phyloP scores from a whole-genome alignment of 139 green algal genomes.

The Chlorella sp. region DNA sequence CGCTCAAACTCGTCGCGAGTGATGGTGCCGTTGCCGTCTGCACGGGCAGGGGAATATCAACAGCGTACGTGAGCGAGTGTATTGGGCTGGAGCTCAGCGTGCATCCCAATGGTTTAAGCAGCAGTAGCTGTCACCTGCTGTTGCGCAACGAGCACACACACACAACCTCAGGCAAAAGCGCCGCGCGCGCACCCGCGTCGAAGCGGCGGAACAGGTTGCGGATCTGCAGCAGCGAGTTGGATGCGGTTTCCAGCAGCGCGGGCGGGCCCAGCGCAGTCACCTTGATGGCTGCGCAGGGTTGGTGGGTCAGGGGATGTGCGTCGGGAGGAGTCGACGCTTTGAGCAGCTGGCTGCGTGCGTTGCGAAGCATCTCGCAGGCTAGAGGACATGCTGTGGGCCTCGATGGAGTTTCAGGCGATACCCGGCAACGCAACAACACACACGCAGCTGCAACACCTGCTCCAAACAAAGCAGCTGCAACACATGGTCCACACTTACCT shows the following conservation, averaged over 20 bases:
- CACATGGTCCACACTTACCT: slow-evolving; percentile 4
- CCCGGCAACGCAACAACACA: too few relatives aligned
- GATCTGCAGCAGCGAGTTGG: slow-evolving; percentile 57
- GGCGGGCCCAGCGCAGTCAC: slow-evolving; percentile 88
- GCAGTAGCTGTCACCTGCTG: too few relatives aligned
- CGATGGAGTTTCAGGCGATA: too few relatives aligned
- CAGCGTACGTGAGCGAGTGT: not conserved
- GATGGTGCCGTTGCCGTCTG: slow-evolving; percentile 55
- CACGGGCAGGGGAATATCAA: not conserved
- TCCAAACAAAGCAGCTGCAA: too few relatives aligned
- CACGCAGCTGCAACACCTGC: too few relatives aligned
- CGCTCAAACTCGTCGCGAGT: slow-evolving; percentile 54
- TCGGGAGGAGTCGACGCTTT: too few relatives aligned
- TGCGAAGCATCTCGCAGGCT: too few relatives aligned
- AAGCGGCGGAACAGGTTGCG: slow-evolving; percentile 71
- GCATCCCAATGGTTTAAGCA: not conserved
- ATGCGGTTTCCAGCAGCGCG: slow-evolving; percentile 77
- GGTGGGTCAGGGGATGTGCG: not conserved
- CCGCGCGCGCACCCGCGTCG: slow-evolving; percentile 48
- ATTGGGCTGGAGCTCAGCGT: not conserved
- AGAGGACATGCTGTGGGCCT: too few relatives aligned
- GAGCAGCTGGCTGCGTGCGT: too few relatives aligned
- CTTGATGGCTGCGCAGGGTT: slow-evolving; percentile 82
- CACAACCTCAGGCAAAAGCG: too few relatives aligned
- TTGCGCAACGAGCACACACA: too few relatives aligned